Conservation (phyloP, 2,329 filamentous ascomycete species). For the Talaromyces sp. region DNA sequence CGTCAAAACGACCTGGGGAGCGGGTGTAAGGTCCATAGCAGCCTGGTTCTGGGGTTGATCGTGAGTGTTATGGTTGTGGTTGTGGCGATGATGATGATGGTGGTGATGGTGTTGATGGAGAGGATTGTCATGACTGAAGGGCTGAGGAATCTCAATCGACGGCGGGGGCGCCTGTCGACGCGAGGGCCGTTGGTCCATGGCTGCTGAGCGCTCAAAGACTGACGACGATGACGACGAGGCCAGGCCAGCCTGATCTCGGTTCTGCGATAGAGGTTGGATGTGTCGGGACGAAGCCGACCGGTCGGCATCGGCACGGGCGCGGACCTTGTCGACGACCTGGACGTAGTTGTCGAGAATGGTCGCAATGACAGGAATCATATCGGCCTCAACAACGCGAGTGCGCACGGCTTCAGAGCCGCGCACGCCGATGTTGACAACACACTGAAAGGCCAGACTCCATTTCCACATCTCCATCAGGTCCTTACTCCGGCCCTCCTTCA, state of each 20-base stretch:
- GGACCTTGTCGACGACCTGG: conserved; percentile 87
- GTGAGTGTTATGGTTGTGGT: conserved; percentile 8
- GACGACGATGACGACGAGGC: conserved; percentile 13
- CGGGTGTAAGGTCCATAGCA: conserved; percentile 50
- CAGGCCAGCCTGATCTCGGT: conserved; percentile 19
- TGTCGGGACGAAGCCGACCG: conserved; percentile 49
- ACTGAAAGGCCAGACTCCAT: conserved; percentile 98
- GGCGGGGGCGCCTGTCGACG: conserved; percentile 80
- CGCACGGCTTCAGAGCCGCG: conserved; percentile 90
- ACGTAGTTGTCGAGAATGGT: conserved; percentile 99
- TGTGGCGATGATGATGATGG: conserved; percentile 6
- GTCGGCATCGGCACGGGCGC: conserved; percentile 79
- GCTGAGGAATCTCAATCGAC: conserved; percentile 71
- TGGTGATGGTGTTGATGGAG: conserved; percentile 41
- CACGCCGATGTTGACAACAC: conserved; percentile 97
- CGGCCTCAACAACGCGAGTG: conserved; percentile 92
- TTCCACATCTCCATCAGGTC: conserved; percentile 99
- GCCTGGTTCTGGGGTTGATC: conserved; percentile 1
- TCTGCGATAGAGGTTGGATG: conserved; percentile 23
- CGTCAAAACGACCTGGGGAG: conserved; percentile 58
- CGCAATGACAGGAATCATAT: conserved; percentile 98
- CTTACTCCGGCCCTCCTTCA: conserved; percentile 94
- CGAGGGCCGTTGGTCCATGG: conserved; percentile 54
- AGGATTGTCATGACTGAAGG: conserved; percentile 46
- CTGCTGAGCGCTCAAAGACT: conserved; percentile 48